Evolutionary conservation across 1,284 basidiomycete species (phyloP), one percentile per base, ranked within the genome.

Genomic region (Leccinum brunneo-olivaceum): DNA sequence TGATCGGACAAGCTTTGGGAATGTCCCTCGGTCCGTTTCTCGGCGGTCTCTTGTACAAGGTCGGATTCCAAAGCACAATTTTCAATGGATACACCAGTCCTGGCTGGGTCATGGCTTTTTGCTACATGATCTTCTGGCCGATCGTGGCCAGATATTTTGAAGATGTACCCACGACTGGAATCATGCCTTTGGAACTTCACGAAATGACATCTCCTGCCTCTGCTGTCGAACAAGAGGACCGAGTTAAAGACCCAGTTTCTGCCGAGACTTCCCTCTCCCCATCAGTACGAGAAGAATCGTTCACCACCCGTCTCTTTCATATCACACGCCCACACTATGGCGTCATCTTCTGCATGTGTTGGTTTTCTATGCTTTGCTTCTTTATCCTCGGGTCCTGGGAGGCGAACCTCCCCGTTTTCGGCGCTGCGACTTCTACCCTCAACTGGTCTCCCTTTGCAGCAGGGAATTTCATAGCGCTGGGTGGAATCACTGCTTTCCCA

Each of bases 321-420:
- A 42, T 63, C 39, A 53, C 58, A 25, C 37, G 20, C 32, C 33
- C 56, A 19, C 72, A 72, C 43, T 72, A 67, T 64, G 79, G 77
- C 18, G 76, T 80, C 29, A 68, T 76, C n/a, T 53, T 66, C 25
- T 79, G 74, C 53, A 84, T 84, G 79, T 81, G 77, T 56, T 84
- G 80, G 77, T 79, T 76, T 52, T 73, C 81, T 30, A 83, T 84
- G 79, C 73, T 77, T 8, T 81, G 76, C 58, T 86, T n/a, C n/a
- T n/a, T n/a, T n/a, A n/a, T n/a, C 54, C 74, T 85, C 40, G 81
- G 79, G 14, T 74, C 75, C 15, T 84, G 81, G 81, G 81, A 86
- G 55, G 68, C 77, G 30, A 84, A 84, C 60, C 73, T 85, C 43
- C 82, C 83, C 20, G 72, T 85, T 44, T 83, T 77, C 58, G 73